Evolutionary conservation across 1,139 yeast species (phyloP).

Genomic region (Meyerozyma guilliermondii): DNA sequence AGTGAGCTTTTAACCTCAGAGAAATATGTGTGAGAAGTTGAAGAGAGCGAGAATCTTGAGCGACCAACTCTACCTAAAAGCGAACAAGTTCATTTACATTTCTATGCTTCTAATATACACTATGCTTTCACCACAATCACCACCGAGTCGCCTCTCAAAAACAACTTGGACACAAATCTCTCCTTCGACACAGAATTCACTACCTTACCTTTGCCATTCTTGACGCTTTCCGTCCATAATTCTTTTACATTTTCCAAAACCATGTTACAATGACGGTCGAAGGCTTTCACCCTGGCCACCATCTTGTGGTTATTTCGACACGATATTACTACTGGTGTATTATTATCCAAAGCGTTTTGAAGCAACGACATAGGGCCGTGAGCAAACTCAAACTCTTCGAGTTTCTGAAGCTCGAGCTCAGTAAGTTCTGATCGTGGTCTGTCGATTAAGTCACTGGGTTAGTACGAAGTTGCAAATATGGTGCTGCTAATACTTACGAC

Average conservation of each 20-base stretch:
- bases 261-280: conserved; percentile 94
- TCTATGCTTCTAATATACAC: conserved; percentile 1
- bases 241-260: conserved; percentile 90
- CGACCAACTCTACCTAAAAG: too few relatives aligned
- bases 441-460: conserved; percentile 54
- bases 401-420: conserved; percentile 69
- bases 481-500: conserved; percentile 8
- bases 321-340: conserved; percentile 78
- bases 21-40: too few relatives aligned
- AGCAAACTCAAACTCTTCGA: conserved; percentile 86
- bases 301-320: conserved; percentile 91
- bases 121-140: conserved; percentile 66
- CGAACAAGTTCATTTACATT: too few relatives aligned
- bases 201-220: conserved; percentile 63
- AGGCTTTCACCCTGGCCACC: conserved; percentile 86
- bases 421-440: conserved; percentile 77
- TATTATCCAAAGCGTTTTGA: conserved; percentile 71
- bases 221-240: conserved; percentile 74
- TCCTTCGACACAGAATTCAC: conserved; percentile 72
- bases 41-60: too few relatives aligned
- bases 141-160: conserved; percentile 92
- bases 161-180: conserved; percentile 83
- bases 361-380: conserved; percentile 90
- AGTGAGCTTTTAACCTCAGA: too few relatives aligned
- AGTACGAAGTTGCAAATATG: neutral